Base-by-base conservation (phyloP, 73 alveolate genomes). In the Paramecium tetraurelia region DNA sequence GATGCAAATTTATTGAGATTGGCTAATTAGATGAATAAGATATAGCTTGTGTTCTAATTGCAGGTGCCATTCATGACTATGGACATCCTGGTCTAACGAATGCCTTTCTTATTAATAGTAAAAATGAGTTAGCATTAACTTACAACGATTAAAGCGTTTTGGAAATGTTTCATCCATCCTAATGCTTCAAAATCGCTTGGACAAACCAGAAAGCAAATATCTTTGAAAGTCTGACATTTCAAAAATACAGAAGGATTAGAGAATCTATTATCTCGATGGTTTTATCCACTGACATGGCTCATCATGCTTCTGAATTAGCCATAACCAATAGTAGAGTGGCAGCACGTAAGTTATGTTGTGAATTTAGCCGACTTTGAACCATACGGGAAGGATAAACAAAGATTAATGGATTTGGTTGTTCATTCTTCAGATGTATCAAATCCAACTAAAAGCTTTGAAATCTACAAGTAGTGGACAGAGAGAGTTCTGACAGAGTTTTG, bases 231-330 rank as follows among this genome's bases (percentile, higher is more conserved):
- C 92, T 96, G 57, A 46, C 93, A 38, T 44, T 59, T 5, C 89
- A 86, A 22, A 92, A 96, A 72, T 95, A 69, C 58, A 95, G 93
- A 75, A 86, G 72, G 21, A 93, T 95, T 12, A 93, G 99, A 86
- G 95, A 96, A 69, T 69, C 95, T 89, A 94, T 96, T 59, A 95
- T 95, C 8, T 84, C 95, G 5, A 96, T 95, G 93, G 96, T 96
- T n/a, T 95, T 96, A 89, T 96, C 97, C 2, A 96, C 99, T 2
- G 99, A 96, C 93, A 95, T 96, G 98, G 97, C 98, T 20, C 93
- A 94, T 59, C 99, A 96, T 68, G 95, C 95, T 4, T 92, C 95
- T 21, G 97, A 96, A n/a, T 41, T 94, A 48, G 86, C 95, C 18
- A 86, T 92, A 36, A 86, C 94, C 58, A 95, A 95, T 41, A 57